A percentile compares a stretch with the other conserved stretches of the same genome.
These are phyloP conservation scores for Piper betle DNA, from an alignment of 164 flowering plant species.

Conservation along the genomic window DNA sequence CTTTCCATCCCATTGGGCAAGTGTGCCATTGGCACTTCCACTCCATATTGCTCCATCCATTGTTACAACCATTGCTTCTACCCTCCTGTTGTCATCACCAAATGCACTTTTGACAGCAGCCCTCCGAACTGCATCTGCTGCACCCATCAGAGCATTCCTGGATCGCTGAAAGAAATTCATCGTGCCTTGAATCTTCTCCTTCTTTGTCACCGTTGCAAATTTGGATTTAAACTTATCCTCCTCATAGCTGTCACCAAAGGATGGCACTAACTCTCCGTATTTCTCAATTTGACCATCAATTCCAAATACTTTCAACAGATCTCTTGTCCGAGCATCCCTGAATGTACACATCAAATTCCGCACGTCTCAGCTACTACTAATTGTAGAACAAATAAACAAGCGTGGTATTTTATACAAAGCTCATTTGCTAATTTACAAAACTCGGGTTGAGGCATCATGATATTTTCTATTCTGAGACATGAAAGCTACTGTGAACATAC, in stretches of 20 bases:
- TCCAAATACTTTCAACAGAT: conserved; percentile 76
- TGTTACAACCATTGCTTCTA: conserved; percentile 59
- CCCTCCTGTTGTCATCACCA: conserved; percentile 59
- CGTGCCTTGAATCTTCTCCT: conserved; percentile 62
- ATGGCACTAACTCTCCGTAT: conserved; percentile 43
- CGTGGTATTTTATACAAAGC: not conserved
- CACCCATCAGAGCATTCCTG: conserved; percentile 93
- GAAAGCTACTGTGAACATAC: conserved; percentile 22
- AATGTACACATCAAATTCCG: not conserved
- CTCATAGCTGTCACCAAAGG: conserved; percentile 28
- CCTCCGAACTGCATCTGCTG: conserved; percentile 96
- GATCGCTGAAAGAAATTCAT: conserved; percentile 69
- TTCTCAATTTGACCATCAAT: conserved; percentile 78
- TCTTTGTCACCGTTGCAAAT: conserved; percentile 52
- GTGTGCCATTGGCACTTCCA: conserved; percentile 73
- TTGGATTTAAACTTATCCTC: conserved; percentile 79
- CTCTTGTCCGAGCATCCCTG: conserved; percentile 94
- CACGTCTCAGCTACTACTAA: conserved; percentile 1
- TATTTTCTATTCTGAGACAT: not conserved
- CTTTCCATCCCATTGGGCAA: conserved; percentile 91
- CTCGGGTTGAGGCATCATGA: not conserved
- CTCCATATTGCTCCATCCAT: conserved; percentile 82
- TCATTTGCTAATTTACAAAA: not conserved
- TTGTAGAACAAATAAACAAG: not conserved
- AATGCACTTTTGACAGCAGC: conserved; percentile 68